phyloP scores from a whole-genome alignment of 768 basidiomycete species.

The Porphyrellus cyaneotinctus region DNA sequence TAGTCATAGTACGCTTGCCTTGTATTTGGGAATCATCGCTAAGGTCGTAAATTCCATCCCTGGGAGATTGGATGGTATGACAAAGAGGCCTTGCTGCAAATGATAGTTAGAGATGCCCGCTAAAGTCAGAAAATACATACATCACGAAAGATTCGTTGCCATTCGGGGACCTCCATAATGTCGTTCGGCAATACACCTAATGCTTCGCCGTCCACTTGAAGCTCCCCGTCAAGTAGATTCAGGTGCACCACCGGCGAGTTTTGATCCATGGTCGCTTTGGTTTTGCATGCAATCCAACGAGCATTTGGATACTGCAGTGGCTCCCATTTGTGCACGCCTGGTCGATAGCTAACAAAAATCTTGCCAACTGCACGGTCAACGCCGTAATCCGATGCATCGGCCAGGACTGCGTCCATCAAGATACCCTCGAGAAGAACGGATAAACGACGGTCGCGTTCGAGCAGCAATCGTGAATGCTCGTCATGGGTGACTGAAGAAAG shows the following conservation, averaged over 20 bases:
- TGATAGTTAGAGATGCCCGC: too few relatives aligned
- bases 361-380: constrained; percentile 10
- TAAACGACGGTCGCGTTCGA: too few relatives aligned
- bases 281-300: constrained; percentile 15
- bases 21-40: not conserved
- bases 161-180: not conserved
- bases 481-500: not conserved
- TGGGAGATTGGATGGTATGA: not conserved
- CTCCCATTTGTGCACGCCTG: constrained; percentile 7
- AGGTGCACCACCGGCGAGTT: not conserved
- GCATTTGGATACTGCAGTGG: not conserved
- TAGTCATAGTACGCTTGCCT: not conserved
- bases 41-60: not conserved
- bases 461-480: not conserved
- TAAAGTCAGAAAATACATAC: not conserved
- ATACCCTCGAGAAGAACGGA: too few relatives aligned
- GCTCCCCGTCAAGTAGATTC: constrained; percentile 14
- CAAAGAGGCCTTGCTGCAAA: not conserved
- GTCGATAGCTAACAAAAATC: not conserved
- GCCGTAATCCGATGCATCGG: not conserved
- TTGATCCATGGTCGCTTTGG: not conserved
- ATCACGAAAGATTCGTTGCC: not conserved
- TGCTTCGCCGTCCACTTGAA: constrained; percentile 18
- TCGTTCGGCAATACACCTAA: constrained; percentile 9
- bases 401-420: too few relatives aligned